A percentile compares a stretch with the other conserved stretches of the same genome.
These are phyloP conservation scores for Phytophthora foliorum DNA, from an alignment of 352 stramenopile genomes.

Conservation along the genomic window DNA sequence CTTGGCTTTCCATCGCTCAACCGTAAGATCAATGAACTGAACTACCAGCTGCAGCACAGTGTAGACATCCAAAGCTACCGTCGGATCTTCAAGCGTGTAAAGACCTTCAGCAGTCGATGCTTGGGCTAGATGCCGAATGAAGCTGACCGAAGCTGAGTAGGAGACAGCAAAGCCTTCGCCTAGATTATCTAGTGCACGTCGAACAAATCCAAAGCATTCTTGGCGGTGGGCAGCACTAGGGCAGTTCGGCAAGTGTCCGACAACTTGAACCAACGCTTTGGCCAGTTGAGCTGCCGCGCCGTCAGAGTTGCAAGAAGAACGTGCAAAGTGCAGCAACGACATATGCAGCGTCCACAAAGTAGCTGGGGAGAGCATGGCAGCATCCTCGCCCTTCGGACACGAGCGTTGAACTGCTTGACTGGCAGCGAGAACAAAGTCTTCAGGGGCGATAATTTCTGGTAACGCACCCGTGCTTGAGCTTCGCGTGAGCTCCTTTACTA, in stretches of 20 bases:
- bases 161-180: slow-evolving; percentile 33
- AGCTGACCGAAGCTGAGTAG: slow-evolving; percentile 49
- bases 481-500: slow-evolving; percentile 33
- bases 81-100: slow-evolving; percentile 27
- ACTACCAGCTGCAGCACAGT: slow-evolving; percentile 35
- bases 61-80: slow-evolving; percentile 37
- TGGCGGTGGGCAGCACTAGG: slow-evolving; percentile 42
- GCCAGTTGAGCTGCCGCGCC: slow-evolving; percentile 49
- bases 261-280: slow-evolving; percentile 47
- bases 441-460: slow-evolving; percentile 17
- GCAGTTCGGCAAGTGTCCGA: slow-evolving; percentile 56
- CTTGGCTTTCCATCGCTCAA: slow-evolving; percentile 41
- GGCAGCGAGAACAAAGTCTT: slow-evolving; percentile 40
- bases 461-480: slow-evolving; percentile 26
- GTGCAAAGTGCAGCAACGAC: slow-evolving; percentile 61
- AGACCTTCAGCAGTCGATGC: slow-evolving; percentile 32
- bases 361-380: slow-evolving; percentile 12
- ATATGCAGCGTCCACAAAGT: slow-evolving; percentile 57
- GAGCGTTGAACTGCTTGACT: slow-evolving; percentile 24
- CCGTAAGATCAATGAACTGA: slow-evolving; percentile 35
- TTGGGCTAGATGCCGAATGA: slow-evolving; percentile 47
- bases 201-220: slow-evolving; percentile 61
- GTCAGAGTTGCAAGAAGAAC: slow-evolving; percentile 53
- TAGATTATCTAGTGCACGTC: slow-evolving; percentile 53
- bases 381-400: slow-evolving; percentile 18